Base-by-base conservation (phyloP, 2,329 filamentous ascomycete species). In the Venturia effusa region DNA sequence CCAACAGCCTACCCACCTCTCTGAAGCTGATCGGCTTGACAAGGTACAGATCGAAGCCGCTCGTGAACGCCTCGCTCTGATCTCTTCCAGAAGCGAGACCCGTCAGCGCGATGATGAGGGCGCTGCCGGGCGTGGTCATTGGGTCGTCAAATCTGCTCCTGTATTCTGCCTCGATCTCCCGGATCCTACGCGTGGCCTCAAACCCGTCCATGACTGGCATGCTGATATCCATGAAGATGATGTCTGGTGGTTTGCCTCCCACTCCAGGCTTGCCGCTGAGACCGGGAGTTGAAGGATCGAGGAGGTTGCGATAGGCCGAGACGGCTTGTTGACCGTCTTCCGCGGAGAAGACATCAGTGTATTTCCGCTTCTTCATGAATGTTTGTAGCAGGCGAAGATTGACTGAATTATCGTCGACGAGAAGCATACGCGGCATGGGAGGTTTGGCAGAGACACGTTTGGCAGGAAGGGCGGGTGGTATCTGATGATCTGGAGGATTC, bases 121-220 rank as follows among this genome's bases (percentile, higher is more conserved):
- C 60, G 4, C 74, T 74, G 4, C 66, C 62, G 6, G 63, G 59
- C n/a, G 51, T 54, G 10, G 39, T 15, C 41, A 54, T 40, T 1
- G 64, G 64, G 24, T 51, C 17, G 13, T 7, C 34, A 27, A 40
- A 48, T 54, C 41, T 39, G 22, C 27, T n/a, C 51, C 40, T 27
- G 15, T 34, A 65, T 2, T 64, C 64, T n/a, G 62, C 61, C 57
- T 72, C 71, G 61, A 70, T 64, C 6, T 67, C 67, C 43, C 79
- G 76, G 61, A 81, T 80, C 10, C 71, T 70, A 17, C 71, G 69
- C 0, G 78, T 80, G 8, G 79, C 78, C 41, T 73, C 71, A 63
- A 80, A 70, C 1, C 79, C 79, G 67, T 84, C 78, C 67, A 84
- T 78, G 4, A 83, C 73, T 0, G 82, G 82, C 83, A 84, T 84